Base-by-base conservation (phyloP, 116 monocot species). In the Posidonia oceanica region DNA sequence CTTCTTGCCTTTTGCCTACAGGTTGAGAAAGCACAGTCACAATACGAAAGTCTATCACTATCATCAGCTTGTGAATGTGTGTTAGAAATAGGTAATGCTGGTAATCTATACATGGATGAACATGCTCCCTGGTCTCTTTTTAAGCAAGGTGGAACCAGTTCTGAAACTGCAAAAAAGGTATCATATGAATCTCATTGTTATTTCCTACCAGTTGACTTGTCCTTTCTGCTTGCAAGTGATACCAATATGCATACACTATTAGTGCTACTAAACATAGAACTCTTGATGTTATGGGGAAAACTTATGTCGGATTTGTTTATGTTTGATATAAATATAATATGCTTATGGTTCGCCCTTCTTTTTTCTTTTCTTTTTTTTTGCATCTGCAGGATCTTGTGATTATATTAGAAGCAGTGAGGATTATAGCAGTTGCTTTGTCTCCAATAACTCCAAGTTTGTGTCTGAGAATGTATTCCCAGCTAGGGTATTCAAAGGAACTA, bases 151-250 rank as follows among this genome's bases (percentile, higher is more conserved):
- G 87, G 87, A 67, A 61, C 74, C 12, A 80, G 81, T 81, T 76
- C 84, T 63, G 92, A 91, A 87, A 76, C 65, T 71, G 97, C 97
- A 58, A 80, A 85, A 61, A 92, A 92, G 97, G 97, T 92, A 75
- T 71, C 10, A n/a, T 48, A 61, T 54, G 58, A 68, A 54, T 39
- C 48, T 66, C 14, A 68, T 51, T 53, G 42, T 13, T 29, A 36
- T 52, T 52, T 14, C 29, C 20, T 15, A 23, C 0, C 6, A 55
- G 38, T 18, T 58, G 15, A 38, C 7, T 38, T 38, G 7, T 57
- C 56, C 36, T 36, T 55, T 38, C 7, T 41, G 8, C 29, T 13
- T 52, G 38, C 80, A 88, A 85, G 90, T 58, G 6, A 17, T 2
- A n/a, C 58, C 16, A 48, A 48, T 48, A 48, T 48, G 48, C 48